Conservation (phyloP, 2,329 filamentous ascomycete species). For the Ascochyta fabae region DNA sequence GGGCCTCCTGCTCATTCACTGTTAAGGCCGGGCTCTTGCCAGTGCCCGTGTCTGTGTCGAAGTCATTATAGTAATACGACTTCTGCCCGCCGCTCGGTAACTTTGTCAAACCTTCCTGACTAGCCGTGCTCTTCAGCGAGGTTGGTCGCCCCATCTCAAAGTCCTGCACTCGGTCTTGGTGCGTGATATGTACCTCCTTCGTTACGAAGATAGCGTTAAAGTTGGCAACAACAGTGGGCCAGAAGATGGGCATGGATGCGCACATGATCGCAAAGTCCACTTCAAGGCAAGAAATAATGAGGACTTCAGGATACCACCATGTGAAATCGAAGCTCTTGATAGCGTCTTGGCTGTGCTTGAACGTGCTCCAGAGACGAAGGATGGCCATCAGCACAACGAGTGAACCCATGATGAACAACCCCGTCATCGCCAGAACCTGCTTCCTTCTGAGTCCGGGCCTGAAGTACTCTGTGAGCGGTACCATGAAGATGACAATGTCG, state of each 20-base stretch:
- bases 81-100: constrained; percentile 12
- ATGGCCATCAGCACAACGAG: constrained; percentile 39
- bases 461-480: constrained; percentile 31
- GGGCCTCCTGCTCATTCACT: constrained; percentile 1
- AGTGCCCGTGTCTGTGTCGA: constrained; percentile 12
- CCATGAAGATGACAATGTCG: constrained; percentile 32
- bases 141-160: constrained; percentile 29
- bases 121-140: constrained; percentile 30
- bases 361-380: constrained; percentile 37
- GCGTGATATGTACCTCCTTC: constrained; percentile 41
- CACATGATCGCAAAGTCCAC: constrained; percentile 47
- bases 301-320: constrained; percentile 37
- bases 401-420: constrained; percentile 34
- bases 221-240: constrained; percentile 40
- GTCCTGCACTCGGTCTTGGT: constrained; percentile 26
- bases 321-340: constrained; percentile 37
- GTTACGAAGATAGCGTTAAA: constrained; percentile 43
- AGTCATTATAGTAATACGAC: constrained; percentile 19
- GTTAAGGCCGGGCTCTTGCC: constrained; percentile 8
- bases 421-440: constrained; percentile 29
- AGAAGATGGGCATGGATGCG: constrained; percentile 48
- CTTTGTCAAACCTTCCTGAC: constrained; percentile 31
- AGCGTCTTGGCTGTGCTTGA: constrained; percentile 24
- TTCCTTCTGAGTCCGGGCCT: constrained; percentile 25
- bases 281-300: constrained; percentile 44